A percentile compares a stretch with the other conserved stretches of the same genome.
phyloP scores from a whole-genome alignment of 306 rosid species.

The Trifolium dubium region DNA sequence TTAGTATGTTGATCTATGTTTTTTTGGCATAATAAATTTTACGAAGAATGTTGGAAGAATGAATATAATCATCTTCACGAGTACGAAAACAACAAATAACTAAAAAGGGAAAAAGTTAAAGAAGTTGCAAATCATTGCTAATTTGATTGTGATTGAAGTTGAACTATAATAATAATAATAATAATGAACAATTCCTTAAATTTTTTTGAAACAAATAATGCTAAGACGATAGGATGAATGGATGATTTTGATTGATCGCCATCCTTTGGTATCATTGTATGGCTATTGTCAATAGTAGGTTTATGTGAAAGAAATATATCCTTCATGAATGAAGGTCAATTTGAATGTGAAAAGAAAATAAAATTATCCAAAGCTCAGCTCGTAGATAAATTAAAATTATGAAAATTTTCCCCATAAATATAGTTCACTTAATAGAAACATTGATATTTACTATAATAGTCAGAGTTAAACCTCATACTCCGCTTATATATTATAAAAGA shows the following conservation, averaged over 20 bases:
- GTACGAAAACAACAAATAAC: slow-evolving; percentile 23
- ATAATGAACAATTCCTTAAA: slow-evolving; percentile 34
- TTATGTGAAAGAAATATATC: slow-evolving; percentile 32
- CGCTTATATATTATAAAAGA: too few species aligned
- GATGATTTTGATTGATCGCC: slow-evolving; percentile 43
- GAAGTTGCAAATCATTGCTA: slow-evolving; percentile 22
- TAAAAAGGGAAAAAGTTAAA: slow-evolving; percentile 23
- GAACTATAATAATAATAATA: slow-evolving; percentile 41
- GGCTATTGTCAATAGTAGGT: slow-evolving; percentile 42
- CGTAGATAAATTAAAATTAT: too few species aligned
- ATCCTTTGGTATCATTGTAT: slow-evolving; percentile 27
- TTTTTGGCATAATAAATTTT: background rate
- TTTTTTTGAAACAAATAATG: slow-evolving; percentile 17
- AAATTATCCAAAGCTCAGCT: too few species aligned
- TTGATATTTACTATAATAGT: too few species aligned
- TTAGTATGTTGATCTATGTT: background rate
- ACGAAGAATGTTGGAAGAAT: slow-evolving; percentile 29
- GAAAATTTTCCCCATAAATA: too few species aligned
- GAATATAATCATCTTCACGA: background rate
- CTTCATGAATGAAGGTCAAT: slow-evolving; percentile 6
- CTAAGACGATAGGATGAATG: slow-evolving; percentile 39
- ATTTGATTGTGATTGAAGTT: slow-evolving; percentile 50
- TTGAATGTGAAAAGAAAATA: too few species aligned
- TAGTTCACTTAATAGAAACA: too few species aligned
- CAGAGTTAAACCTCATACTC: too few species aligned